Evolutionary conservation across 225 moss, liverwort and hornwort genomes (phyloP).

Genomic region (Pseudoscleropodium purum): DNA sequence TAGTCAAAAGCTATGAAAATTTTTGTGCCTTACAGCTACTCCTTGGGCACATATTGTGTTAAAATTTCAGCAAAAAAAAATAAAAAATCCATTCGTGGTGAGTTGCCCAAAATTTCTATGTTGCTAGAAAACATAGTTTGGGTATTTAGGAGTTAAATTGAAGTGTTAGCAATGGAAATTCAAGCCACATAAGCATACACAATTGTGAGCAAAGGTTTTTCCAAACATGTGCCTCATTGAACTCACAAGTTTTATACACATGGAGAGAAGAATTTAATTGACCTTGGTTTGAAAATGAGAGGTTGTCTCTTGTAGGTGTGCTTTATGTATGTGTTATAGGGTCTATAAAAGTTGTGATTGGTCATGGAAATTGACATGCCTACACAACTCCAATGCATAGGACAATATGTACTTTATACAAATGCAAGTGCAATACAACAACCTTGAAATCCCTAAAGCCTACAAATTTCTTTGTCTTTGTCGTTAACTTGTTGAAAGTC

Average conservation of each 20-base stretch:
- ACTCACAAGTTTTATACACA: background rate
- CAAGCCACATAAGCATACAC: background rate
- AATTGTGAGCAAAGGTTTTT: background rate
- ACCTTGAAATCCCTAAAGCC: background rate
- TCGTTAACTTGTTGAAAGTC: background rate
- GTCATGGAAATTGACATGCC: background rate
- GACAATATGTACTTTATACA: background rate
- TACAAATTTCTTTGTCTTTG: background rate
- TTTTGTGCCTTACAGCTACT: too few species aligned
- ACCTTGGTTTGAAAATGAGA: background rate
- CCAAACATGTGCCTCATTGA: background rate
- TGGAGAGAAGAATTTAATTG: background rate
- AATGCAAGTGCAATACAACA: background rate
- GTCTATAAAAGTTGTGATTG: background rate
- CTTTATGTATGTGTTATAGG: too few species aligned
- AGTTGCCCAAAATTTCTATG: too few species aligned
- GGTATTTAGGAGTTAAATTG: too few species aligned
- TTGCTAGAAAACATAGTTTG: too few species aligned
- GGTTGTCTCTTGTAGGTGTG: rapidly evolving
- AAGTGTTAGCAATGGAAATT: background rate
- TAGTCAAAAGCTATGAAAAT: too few species aligned
- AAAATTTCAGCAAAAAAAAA: too few species aligned
- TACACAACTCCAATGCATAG: background rate
- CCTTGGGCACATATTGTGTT: too few species aligned
- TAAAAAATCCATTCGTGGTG: too few species aligned